Conservation (phyloP, 2,329 filamentous ascomycete species). For the Thelonectria blattea region DNA sequence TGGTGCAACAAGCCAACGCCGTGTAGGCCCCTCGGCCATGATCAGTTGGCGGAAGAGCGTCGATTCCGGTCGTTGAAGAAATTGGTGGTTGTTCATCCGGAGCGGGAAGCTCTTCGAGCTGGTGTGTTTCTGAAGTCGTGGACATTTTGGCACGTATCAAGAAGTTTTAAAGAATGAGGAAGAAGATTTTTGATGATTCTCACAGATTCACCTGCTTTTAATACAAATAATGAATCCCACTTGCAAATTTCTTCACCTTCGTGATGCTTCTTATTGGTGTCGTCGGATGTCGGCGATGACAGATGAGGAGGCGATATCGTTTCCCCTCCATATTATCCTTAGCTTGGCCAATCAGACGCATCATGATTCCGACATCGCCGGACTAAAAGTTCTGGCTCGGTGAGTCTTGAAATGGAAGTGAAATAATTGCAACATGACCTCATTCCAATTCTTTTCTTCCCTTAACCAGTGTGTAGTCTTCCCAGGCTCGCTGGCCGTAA, state of each 20-base stretch:
- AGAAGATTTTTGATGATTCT: neutral
- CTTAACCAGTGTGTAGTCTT: no score
- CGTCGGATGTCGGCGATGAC: conserved; percentile 10
- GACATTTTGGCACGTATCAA: conserved; percentile 13
- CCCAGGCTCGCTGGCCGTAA: no score
- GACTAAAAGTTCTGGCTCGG: neutral
- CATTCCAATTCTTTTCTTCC: neutral
- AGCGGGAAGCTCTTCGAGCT: conserved; percentile 21
- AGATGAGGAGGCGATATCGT: conserved; percentile 24
- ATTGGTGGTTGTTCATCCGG: neutral
- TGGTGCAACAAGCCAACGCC: conserved; percentile 40
- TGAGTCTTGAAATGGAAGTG: neutral
- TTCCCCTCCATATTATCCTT: conserved; percentile 3
- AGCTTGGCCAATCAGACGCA: conserved; percentile 24
- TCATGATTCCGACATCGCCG: conserved; percentile 32
- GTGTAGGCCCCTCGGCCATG: conserved; percentile 39
- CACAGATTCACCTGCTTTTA: neutral
- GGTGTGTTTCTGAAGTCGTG: conserved; percentile 15
- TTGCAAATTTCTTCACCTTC: conserved; percentile 21
- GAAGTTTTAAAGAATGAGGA: neutral
- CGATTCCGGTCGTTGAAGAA: conserved; percentile 10
- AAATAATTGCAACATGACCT: neutral
- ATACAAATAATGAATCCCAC: conserved; percentile 3
- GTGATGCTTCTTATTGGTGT: conserved; percentile 9
- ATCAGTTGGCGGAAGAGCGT: conserved; percentile 39